phyloP scores from a whole-genome alignment of 2,329 filamentous ascomycete species.

The Dothistroma pini region DNA sequence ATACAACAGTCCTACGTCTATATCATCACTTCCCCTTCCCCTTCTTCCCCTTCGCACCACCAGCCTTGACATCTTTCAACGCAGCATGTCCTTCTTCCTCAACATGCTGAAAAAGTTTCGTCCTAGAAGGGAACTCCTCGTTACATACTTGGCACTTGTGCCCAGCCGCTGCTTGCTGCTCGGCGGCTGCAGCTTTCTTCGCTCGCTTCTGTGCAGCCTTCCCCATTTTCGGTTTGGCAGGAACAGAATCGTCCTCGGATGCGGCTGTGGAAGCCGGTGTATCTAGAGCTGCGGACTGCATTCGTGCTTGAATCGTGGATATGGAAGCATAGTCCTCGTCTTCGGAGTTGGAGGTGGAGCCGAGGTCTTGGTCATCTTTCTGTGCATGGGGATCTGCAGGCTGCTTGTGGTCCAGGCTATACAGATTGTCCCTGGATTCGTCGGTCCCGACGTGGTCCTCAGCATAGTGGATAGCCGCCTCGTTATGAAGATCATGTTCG shows the following conservation, averaged over 20 bases:
- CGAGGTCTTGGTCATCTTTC: conserved; percentile 1
- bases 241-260: conserved; percentile 22
- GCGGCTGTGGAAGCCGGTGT: conserved; percentile 9
- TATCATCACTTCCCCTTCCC: conserved; percentile 31
- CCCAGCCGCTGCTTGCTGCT: conserved; percentile 32
- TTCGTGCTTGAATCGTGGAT: conserved; percentile 40
- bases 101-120: conserved; percentile 70
- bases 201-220: conserved; percentile 49
- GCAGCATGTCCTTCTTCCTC: conserved; percentile 55
- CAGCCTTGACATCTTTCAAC: conserved; percentile 29
- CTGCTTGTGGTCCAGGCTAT: not conserved
- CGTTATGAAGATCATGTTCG: conserved; percentile 3
- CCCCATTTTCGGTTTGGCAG: conserved; percentile 40
- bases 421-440: not conserved
- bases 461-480: not conserved
- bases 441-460: conserved; percentile 7
- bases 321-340: conserved; percentile 45
- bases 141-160: conserved; percentile 75
- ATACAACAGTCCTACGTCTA: no score
- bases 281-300: conserved; percentile 27
- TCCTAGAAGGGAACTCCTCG: conserved; percentile 71
- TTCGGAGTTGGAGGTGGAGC: conserved; percentile 17
- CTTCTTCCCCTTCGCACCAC: conserved; percentile 26
- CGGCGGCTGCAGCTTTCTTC: conserved; percentile 38
- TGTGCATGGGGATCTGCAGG: not conserved